Conservation (phyloP, 345 rosid genomes). For the Bruguiera sexangula region DNA sequence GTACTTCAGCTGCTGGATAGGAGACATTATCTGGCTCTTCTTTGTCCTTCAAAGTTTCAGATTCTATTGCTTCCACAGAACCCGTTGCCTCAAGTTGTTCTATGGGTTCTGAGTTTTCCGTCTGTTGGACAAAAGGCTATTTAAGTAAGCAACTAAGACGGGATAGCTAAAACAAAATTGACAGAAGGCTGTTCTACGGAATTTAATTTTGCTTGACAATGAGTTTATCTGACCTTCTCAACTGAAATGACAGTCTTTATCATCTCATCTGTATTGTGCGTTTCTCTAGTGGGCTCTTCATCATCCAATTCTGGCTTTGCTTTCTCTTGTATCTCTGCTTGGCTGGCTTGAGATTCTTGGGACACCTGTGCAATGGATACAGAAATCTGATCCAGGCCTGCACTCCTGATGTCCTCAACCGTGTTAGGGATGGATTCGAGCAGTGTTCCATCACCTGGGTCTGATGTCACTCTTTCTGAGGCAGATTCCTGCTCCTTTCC, state of each 20-base stretch:
- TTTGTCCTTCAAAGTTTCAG: constrained; percentile 8
- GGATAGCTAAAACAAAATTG: no score
- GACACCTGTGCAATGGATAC: constrained; percentile 9
- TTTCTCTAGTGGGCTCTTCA: constrained; percentile 23
- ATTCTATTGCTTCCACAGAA: constrained; percentile 15
- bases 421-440: constrained; percentile 11
- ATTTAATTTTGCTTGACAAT: not conserved
- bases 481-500: constrained; percentile 14
- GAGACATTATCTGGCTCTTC: constrained; percentile 17
- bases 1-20: constrained; percentile 10
- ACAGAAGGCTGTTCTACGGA: constrained; percentile 14
- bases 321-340: constrained; percentile 22
- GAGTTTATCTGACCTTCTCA: constrained; percentile 36
- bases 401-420: constrained; percentile 15
- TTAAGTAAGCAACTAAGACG: no score
- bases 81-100: constrained; percentile 7
- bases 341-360: not conserved
- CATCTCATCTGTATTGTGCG: constrained; percentile 24
- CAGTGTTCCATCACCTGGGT: constrained; percentile 13
- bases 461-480: constrained; percentile 22
- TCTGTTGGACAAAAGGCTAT: no score
- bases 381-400: constrained; percentile 6
- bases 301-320: constrained; percentile 12
- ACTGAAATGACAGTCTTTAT: constrained; percentile 25
- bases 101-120: no score